Base-by-base conservation (phyloP, 192 early-diverging fungal species). In the Dissophora ornata region DNA sequence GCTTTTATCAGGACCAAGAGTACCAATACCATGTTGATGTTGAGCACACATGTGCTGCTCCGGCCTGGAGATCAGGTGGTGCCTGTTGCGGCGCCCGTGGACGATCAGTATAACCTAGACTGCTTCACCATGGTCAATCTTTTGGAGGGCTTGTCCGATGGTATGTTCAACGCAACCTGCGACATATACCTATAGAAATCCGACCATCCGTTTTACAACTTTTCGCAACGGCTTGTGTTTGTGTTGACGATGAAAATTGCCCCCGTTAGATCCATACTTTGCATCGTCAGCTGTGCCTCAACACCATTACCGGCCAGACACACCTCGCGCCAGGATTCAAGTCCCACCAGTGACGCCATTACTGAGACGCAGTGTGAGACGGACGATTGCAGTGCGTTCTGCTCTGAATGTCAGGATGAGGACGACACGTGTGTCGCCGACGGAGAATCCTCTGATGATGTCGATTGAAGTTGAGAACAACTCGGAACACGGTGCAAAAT, bases 401-500 rank as follows among this genome's bases (percentile, higher is more conserved):
- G 85, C 83, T 6, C 33, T 88, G 6, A 85, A 79, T 49, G 84
- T 88, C 4, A 77, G 84, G 52, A 88, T 88, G 85, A 51, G 85
- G n/a, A 86, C 87, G 2, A 88, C 87, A 9, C 83, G 83, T 29
- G 85, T 83, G 3, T 86, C 85, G 6, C 80, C 84, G 12, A 80
- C 79, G 30, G 87, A 88, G 33, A 85, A 86, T 47, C 80, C 77
- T 9, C 63, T 88, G 36, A 88, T 86, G 82, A 88, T 88, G 87
- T 88, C 87, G 0, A 84, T 88, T 11, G 87, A 88, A 45, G 55
- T 88, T 15, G 87, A 88, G 60, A 88, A 88, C 57, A 83, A 86
- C 24, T 79, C 68, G 5, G 84, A 82, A 25, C 79, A 80, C 13
- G 83, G 83, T n/a, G 81, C 79, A 49, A 75, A 80, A 33, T 88